A percentile compares a stretch with the other conserved stretches of the same genome.
Conservation (phyloP, 1,284 basidiomycete genomes). For the Bjerkandera adusta region DNA sequence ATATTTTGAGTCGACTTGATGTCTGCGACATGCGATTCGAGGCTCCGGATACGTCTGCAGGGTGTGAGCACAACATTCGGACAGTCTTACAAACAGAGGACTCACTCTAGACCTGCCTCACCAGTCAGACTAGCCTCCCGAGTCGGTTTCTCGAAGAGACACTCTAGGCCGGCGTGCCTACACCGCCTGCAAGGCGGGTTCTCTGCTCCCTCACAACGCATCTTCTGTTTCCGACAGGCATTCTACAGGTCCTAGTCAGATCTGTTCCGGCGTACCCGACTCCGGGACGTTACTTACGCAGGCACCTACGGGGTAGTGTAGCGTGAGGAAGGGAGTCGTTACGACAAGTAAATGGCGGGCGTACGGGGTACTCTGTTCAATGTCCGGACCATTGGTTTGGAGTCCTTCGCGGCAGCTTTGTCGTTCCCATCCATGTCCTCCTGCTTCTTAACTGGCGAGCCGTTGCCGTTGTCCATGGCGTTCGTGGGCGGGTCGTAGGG, state of each 20-base stretch:
- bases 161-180: slow-evolving; percentile 79
- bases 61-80: slow-evolving; percentile 14
- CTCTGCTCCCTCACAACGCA: slow-evolving; percentile 88
- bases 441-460: slow-evolving; percentile 35
- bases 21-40: slow-evolving; percentile 81
- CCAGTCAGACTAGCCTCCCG: slow-evolving; percentile 82
- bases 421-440: slow-evolving; percentile 42
- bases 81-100: slow-evolving; percentile 18
- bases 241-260: slow-evolving; percentile 45
- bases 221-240: slow-evolving; percentile 84
- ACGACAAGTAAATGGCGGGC: slow-evolving; percentile 36
- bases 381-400: slow-evolving; percentile 69
- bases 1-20: slow-evolving; percentile 65
- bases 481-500: slow-evolving; percentile 15
- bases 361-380: slow-evolving; percentile 81
- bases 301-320: slow-evolving; percentile 62
- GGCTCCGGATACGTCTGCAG: slow-evolving; percentile 77
- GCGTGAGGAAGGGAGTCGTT: too few relatives aligned
- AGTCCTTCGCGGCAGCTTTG: slow-evolving; percentile 48
- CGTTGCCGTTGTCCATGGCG: slow-evolving; percentile 32
- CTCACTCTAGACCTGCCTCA: slow-evolving; percentile 86
- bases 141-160: slow-evolving; percentile 88
- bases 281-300: slow-evolving; percentile 58
- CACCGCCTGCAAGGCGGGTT: slow-evolving; percentile 90
- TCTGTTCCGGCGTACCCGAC: not conserved